Base-by-base conservation (phyloP, 2,329 filamentous ascomycete species). In the Penicillium sp. region DNA sequence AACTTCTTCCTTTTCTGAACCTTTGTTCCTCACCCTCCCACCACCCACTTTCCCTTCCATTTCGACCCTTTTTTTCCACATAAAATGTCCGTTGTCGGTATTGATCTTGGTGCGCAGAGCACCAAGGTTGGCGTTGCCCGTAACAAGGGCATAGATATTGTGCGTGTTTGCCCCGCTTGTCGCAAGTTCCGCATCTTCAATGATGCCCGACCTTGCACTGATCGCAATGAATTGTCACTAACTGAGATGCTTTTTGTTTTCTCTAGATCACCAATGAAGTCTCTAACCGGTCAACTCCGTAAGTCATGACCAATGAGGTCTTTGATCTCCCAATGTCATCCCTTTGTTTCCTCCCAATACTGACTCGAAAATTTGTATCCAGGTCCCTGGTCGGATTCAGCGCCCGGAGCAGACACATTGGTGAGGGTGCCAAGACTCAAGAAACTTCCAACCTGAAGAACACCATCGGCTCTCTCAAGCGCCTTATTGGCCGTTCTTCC, bases 381-480 rank as follows among this genome's bases (percentile, higher is more conserved):
- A 93, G 89, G 47, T 88, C 92, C 47, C 76, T 98, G 52, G 92
- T 98, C 59, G 89, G 87, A 60, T 98, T 98, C 69, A 87, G 88
- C 44, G 84, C 87, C 65, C 95, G 94, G 73, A 82, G 79, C 68
- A 85, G 92, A 73, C 94, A 93, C 66, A 78, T 98, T 51, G 92
- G 92, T 53, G 92, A 98, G 74, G 70, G 85, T 41, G 92, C 92
- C 55, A 96, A 96, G 80, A 96, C 90, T 54, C 90, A 95, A 73
- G 92, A 98, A 72, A 93, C 95, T 65, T 95, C 90, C 62, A 98
- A 98, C 76, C 80, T 96, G 61, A 98, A 96, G 76, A 98, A 98
- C 78, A 98, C 92, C 54, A 85, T 98, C 71, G 76, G 80, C 66
- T 89, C 80, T 53, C 78, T 98, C 59, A 95, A 95, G 74, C 86